Evolutionary conservation across 2,329 filamentous ascomycete genomes (phyloP).

Genomic region (Alternaria conjuncta): DNA sequence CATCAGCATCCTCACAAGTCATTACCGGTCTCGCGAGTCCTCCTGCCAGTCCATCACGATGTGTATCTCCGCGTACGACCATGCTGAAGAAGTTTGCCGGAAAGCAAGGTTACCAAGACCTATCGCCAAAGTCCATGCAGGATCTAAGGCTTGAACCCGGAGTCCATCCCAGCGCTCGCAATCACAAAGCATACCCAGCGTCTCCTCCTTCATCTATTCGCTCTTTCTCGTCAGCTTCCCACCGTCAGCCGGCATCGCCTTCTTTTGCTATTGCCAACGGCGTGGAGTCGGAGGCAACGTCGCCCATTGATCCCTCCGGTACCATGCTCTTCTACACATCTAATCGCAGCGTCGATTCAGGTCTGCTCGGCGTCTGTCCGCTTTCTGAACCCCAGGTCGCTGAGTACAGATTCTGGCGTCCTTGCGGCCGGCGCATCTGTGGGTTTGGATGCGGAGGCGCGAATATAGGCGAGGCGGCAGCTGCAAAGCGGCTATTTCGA

Average conservation of each 20-base stretch:
- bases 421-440: slow-evolving; percentile 38
- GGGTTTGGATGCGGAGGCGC: slow-evolving; percentile 41
- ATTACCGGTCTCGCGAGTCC: neutral
- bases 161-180: slow-evolving; percentile 5
- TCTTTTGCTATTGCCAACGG: slow-evolving; percentile 41
- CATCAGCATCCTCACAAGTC: neutral
- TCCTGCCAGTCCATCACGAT: slow-evolving; percentile 25
- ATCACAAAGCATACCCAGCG: neutral
- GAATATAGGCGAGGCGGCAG: slow-evolving; percentile 35
- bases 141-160: neutral
- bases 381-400: slow-evolving; percentile 43
- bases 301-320: slow-evolving; percentile 34
- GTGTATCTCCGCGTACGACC: slow-evolving; percentile 30
- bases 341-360: slow-evolving; percentile 33
- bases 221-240: neutral
- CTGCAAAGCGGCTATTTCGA: slow-evolving; percentile 41
- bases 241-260: neutral
- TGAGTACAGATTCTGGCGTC: slow-evolving; percentile 47
- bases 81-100: slow-evolving; percentile 34
- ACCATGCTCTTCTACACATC: slow-evolving; percentile 41
- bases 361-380: slow-evolving; percentile 38
- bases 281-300: slow-evolving; percentile 26
- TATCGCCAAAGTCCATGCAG: slow-evolving; percentile 7
- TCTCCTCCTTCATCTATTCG: neutral
- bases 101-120: slow-evolving; percentile 23